phyloP scores from a whole-genome alignment of 1,284 basidiomycete genomes.

The Rhodotorula glutinis region DNA sequence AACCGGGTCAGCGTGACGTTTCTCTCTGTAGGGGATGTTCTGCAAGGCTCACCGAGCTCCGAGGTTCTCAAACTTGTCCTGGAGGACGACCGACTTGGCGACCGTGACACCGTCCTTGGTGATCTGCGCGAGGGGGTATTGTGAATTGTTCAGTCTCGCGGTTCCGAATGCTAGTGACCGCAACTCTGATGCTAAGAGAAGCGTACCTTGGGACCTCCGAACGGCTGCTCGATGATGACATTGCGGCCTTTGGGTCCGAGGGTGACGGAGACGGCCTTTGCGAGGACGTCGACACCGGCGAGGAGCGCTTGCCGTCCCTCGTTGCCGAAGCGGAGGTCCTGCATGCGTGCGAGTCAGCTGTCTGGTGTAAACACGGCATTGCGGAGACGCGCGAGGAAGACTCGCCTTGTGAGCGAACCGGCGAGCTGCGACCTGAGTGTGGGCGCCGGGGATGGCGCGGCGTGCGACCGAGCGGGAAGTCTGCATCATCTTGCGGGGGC shows the following conservation, averaged over 20 bases:
- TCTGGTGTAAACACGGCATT: too few relatives aligned
- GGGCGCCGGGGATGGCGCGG: constrained; percentile 11
- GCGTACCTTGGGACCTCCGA: constrained; percentile 80
- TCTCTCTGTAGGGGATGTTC: too few relatives aligned
- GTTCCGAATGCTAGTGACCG: too few relatives aligned
- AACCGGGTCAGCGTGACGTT: too few relatives aligned
- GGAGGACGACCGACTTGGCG: constrained; percentile 87
- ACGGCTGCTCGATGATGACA: constrained; percentile 98
- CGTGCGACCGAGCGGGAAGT: constrained; percentile 7
- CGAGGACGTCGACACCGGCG: constrained; percentile 91
- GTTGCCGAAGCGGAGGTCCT: constrained; percentile 96
- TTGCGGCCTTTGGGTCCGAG: constrained; percentile 97
- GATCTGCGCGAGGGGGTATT: constrained; percentile 17
- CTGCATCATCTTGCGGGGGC: constrained; percentile 13
- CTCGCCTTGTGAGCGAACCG: constrained; percentile 33
- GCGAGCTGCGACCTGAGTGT: constrained; percentile 22
- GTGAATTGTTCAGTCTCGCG: neutral
- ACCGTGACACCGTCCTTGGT: constrained; percentile 87
- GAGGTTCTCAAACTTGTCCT: constrained; percentile 99
- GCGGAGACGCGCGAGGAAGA: too few relatives aligned
- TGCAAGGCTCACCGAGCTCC: constrained; percentile 86
- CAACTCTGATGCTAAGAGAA: too few relatives aligned
- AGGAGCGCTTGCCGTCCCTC: constrained; percentile 91
- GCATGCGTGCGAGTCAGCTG: constrained; percentile 48
- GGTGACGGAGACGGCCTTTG: constrained; percentile 91